phyloP scores from a whole-genome alignment of 2,329 filamentous ascomycete species.

The Curvularia hawaiiensis region DNA sequence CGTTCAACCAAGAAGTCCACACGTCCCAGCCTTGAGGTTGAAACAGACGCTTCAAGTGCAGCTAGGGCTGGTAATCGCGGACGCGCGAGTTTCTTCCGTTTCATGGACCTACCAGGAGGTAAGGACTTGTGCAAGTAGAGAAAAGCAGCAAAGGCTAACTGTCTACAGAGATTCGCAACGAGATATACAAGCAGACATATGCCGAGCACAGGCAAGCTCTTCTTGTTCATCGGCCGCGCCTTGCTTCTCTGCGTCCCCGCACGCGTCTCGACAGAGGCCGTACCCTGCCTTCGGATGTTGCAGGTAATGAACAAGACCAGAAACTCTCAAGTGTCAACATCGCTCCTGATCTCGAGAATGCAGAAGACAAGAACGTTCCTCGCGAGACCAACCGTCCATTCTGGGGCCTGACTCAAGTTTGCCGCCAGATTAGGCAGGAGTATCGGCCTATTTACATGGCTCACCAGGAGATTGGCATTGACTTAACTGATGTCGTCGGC shows the following conservation, averaged over 20 bases:
- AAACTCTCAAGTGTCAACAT: slow-evolving; percentile 8
- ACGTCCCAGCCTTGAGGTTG: not conserved
- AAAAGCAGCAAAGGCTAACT: slow-evolving; percentile 7
- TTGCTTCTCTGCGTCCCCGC: slow-evolving; percentile 31
- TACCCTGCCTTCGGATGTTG: slow-evolving; percentile 23
- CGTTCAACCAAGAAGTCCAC: not conserved
- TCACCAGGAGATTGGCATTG: slow-evolving; percentile 35
- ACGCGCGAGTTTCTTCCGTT: slow-evolving; percentile 14
- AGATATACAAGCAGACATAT: slow-evolving; percentile 28
- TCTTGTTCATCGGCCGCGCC: slow-evolving; percentile 31
- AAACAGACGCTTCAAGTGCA: not conserved
- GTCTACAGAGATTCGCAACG: slow-evolving; percentile 35
- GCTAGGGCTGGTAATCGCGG: not conserved
- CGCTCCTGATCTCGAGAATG: not conserved
- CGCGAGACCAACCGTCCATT: slow-evolving; percentile 32
- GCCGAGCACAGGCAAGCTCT: slow-evolving; percentile 27
- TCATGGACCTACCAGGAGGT: slow-evolving; percentile 33
- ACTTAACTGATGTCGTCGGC: slow-evolving; percentile 25
- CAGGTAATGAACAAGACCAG: slow-evolving; percentile 15
- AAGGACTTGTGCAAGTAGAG: not conserved
- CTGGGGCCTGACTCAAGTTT: slow-evolving; percentile 35
- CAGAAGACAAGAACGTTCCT: slow-evolving; percentile 1
- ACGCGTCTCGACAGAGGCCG: slow-evolving; percentile 27
- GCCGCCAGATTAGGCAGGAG: slow-evolving; percentile 31
- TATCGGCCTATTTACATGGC: slow-evolving; percentile 32